Evolutionary conservation across 805 yeast species (phyloP).

Genomic region (Yarrowia sp.): DNA sequence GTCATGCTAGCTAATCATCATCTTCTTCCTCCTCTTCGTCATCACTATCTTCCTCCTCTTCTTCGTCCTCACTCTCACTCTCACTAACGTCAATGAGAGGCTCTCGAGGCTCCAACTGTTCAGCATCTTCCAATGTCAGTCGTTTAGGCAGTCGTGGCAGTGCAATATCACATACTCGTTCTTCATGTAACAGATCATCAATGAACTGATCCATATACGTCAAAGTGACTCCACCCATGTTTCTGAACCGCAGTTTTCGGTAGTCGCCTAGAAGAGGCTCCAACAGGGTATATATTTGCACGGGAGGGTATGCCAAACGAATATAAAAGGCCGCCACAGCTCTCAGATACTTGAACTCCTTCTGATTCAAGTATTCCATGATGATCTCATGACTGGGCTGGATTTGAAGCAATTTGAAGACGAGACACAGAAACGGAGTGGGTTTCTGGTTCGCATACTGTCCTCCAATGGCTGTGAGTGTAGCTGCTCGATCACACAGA

Average conservation of each 20-base stretch:
- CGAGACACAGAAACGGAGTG: slow-evolving; percentile 74
- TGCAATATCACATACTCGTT: slow-evolving; percentile 74
- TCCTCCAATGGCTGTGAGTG: slow-evolving; percentile 62
- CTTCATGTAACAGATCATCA: slow-evolving; percentile 63
- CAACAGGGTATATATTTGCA: slow-evolving; percentile 57
- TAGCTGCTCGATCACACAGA: slow-evolving; percentile 57
- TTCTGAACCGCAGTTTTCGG: slow-evolving; percentile 66
- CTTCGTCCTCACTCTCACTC: slow-evolving; percentile 53
- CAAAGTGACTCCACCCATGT: slow-evolving; percentile 52
- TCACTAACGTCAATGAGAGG: slow-evolving; percentile 47
- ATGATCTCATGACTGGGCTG: slow-evolving; percentile 69
- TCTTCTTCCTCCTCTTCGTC: slow-evolving; percentile 7
- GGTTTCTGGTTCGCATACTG: slow-evolving; percentile 65
- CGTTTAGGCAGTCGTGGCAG: slow-evolving; percentile 65
- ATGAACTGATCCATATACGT: slow-evolving; percentile 75
- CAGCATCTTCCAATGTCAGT: slow-evolving; percentile 50
- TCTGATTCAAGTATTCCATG: slow-evolving; percentile 61
- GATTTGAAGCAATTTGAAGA: slow-evolving; percentile 78
- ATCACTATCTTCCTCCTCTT: slow-evolving; percentile 44
- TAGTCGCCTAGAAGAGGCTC: slow-evolving; percentile 69
- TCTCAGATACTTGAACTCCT: slow-evolving; percentile 77
- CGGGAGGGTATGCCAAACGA: slow-evolving; percentile 55
- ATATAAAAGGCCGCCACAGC: slow-evolving; percentile 72
- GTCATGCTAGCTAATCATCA: slow-evolving; percentile 1
- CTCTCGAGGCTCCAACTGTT: slow-evolving; percentile 48